Base-by-base conservation (phyloP, 2,329 filamentous ascomycete genomes). In the Pestalotiopsis sp. region DNA sequence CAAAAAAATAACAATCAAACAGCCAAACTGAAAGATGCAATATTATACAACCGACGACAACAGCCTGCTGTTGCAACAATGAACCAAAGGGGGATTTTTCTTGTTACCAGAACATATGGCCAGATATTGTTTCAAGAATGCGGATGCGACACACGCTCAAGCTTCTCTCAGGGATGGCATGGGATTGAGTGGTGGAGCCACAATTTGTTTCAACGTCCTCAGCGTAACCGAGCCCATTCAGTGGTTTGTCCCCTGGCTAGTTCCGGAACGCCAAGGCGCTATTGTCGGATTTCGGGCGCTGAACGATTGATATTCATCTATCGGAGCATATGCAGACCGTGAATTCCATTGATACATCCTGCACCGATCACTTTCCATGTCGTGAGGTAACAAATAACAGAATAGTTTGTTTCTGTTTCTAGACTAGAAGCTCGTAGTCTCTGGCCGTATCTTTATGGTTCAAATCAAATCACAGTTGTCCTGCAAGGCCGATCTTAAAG, bases 31-130 rank as follows among this genome's bases (percentile, higher is more conserved):
- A 23, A 40, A 60, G 58, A 57, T 68, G n/a, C 62, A 61, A 62
- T n/a, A 49, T 66, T 60, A 65, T 36, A 69, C 72, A 77, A 36
- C 7, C 31, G 27, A 27, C 31, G 7, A 36, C 31, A 36, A 76
- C 76, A 78, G 77, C 77, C 77, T 72, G 77, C 76, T 78, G 76
- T 74, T 73, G 70, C 69, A 70, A 67, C 69, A 58, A 23, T 40
- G 4, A 62, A 62, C 4, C 36, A 52, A 52, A 52, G 45, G 20
- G 20, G 59, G 13, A 62, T 58, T 41, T 7, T 9, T 36, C 7
- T 66, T 66, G 66, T 68, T 66, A 56, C 57, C 20, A 40, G 65
- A 62, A 60, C 56, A 68, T 65, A 68, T 68, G 68, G 68, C 66
- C 68, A 70, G 68, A 62, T 70, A 57, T 70, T 63, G 67, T 69